A percentile compares a stretch with the other conserved stretches of the same genome.
phyloP scores from a whole-genome alignment of 768 basidiomycete genomes.

The Fistulinella prunicolor region DNA sequence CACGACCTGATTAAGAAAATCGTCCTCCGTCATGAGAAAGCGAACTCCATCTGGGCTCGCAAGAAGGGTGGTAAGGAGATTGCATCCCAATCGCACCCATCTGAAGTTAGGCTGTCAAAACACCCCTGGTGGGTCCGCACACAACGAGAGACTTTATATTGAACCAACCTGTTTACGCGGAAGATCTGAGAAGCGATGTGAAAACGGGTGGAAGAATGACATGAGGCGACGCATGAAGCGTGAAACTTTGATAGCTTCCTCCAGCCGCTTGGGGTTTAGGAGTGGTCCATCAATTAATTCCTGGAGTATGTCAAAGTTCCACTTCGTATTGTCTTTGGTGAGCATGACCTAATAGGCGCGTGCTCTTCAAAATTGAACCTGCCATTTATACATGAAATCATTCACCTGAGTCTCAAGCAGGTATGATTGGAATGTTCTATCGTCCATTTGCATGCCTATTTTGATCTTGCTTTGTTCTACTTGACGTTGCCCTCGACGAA shows the following conservation, averaged over 20 bases:
- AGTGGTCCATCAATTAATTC: constrained; percentile 92
- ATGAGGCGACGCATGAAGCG: constrained; percentile 89
- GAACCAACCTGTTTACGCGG: constrained; percentile 56
- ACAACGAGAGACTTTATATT: neutral
- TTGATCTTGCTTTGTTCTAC: constrained; percentile 89
- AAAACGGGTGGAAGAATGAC: constrained; percentile 91
- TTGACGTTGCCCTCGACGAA: constrained; percentile 84
- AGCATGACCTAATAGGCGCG: constrained; percentile 62
- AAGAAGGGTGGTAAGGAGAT: constrained; percentile 78
- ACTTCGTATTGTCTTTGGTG: constrained; percentile 85
- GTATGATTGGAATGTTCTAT: constrained; percentile 80
- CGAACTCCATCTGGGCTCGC: constrained; percentile 79
- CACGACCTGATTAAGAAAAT: constrained; percentile 77
- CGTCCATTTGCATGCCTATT: constrained; percentile 93
- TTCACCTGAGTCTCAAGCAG: constrained; percentile 84
- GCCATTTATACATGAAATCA: constrained; percentile 1
- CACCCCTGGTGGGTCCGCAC: neutral
- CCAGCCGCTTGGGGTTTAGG: constrained; percentile 85
- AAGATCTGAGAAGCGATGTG: constrained; percentile 82
- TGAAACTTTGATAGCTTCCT: constrained; percentile 90
- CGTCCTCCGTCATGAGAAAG: constrained; percentile 80
- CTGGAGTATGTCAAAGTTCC: constrained; percentile 87
- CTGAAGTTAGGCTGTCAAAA: constrained; percentile 62
- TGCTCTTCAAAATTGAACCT: neutral
- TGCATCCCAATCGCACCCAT: constrained; percentile 86